Base-by-base conservation (phyloP, 2,329 filamentous ascomycete species). In the Blastomyces emzantsi region DNA sequence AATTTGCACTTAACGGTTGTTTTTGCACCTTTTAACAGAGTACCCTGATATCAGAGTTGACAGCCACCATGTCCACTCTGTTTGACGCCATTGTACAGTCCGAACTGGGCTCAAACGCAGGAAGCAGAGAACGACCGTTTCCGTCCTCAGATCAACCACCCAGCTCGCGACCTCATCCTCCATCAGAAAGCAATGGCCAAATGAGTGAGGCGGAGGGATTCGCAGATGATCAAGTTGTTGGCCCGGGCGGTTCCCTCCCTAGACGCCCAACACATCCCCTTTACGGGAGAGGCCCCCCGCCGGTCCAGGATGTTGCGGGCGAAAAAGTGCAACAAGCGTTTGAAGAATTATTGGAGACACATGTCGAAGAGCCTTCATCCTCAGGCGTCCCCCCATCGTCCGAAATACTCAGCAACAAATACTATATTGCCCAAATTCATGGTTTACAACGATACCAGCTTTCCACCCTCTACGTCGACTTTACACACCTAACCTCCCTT, bases 401-500 rank as follows among this genome's bases (percentile, higher is more conserved):
- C 13, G 81, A 83, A 57, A 78, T 81, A 15, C 81, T 83, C 33
- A 80, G 76, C 64, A 82, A 87, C 73, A 85, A 85, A 71, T 88
- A 87, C 76, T 88, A 88, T 72, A 80, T 88, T 67, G 84, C 84
- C 36, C 85, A 88, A 70, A 85, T 88, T 64, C 81, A 86, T 68
- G 85, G 85, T 56, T 79, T 88, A 74, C 77, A 79, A 65, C 80
- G 83, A 66, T 86, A 85, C 70, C 80, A 82, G 62, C 79, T 87
- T 15, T 87, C 85, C 2, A 88, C 85, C 2, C 81, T 88, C 55
- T 88, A 88, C 66, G 82, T 88, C 68, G 85, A 88, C 70, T 88
- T 79, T 77, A 90, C 87, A 68, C 94, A 99, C 75, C 80, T 99
- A 39, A 84, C 87, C 63, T 83, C 86, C 45, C 88, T 87, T 75